Percentiles rank a stretch among this genome's conserved stretches.
Conservation (phyloP, 2,329 filamentous ascomycete genomes). For the Tolypocladium inflatum region DNA sequence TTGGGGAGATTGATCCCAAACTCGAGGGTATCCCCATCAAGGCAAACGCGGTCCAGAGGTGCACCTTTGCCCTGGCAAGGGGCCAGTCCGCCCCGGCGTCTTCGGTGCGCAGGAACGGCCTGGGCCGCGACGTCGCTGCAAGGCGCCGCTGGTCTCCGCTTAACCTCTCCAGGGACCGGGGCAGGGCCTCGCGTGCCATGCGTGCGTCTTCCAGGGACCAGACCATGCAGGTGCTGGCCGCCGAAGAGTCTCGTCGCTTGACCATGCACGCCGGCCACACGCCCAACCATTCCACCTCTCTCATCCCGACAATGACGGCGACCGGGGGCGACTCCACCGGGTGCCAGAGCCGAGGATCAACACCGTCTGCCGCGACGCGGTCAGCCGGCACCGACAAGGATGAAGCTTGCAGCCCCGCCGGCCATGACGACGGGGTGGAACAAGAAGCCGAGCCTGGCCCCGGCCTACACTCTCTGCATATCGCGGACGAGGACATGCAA, state of each 20-base stretch:
- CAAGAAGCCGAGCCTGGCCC: neutral
- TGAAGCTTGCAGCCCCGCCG: neutral
- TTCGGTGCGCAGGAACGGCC: conserved; percentile 13
- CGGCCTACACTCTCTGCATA: neutral
- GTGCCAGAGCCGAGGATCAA: conserved; percentile 17
- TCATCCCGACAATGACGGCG: conserved; percentile 34
- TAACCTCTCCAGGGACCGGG: neutral
- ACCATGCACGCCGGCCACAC: conserved; percentile 56
- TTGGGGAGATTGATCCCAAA: conserved; percentile 46
- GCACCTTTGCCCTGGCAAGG: conserved; percentile 36
- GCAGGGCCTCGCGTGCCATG: conserved; percentile 9
- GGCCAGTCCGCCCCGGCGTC: conserved; percentile 18
- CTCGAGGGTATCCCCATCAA: conserved; percentile 52
- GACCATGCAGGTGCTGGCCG: conserved; percentile 35
- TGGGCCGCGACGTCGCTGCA: conserved; percentile 1
- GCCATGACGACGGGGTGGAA: neutral
- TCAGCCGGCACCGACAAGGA: neutral
- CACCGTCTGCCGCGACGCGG: conserved; percentile 14
- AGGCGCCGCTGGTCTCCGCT: neutral
- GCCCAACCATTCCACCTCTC: conserved; percentile 48
- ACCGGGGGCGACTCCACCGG: conserved; percentile 22
- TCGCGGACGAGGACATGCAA: conserved; percentile 9
- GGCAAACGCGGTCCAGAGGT: conserved; percentile 39
- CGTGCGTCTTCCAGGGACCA: conserved; percentile 27
- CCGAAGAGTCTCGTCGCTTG: conserved; percentile 39